Base-by-base conservation (phyloP, 768 basidiomycete genomes). In the Rhizopogon vesiculosus region DNA sequence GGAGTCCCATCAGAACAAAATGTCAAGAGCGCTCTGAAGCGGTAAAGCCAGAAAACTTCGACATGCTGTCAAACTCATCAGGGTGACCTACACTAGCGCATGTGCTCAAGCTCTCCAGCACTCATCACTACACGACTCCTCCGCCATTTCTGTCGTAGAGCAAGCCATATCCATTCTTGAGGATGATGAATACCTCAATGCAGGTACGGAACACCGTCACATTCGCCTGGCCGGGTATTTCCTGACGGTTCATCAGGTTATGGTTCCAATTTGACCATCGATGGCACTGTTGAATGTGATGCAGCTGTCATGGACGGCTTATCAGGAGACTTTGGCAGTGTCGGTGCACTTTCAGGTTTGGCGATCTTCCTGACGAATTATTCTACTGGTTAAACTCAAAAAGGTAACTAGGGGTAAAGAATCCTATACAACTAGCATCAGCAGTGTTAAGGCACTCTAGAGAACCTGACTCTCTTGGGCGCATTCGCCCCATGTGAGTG, bases 251-350 rank as follows among this genome's bases (percentile, higher is more conserved):
- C 39, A 38, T 51, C 57, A 86, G 89, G 90, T 1, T 82, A 78
- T 57, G 90, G 91, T 4, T 89, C 91, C 2, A 93, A 92, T 66
- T 72, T 93, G 45, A 91, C 88, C 0, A 59, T 85, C 3, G 75
- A 80, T n/a, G 89, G 91, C 13, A 73, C 72, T 2, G 89, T 91
- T 16, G 91, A 93, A 70, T 92, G 91, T 61, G 91, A 93, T 61
- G 90, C 91, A 7, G 78, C 87, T 12, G 73, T 92, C 54, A 89
- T 90, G 84, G 71, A 74, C 19, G 79, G 80, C 22, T 66, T 64
- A 43, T 66, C 69, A 0, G 64, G 68, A 19, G 68, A 71, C n/a
- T 93, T 88, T 64, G 91, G 89, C 28, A 83, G 85, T 60, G 79
- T 86, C 16, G 91, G 87, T 43, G 91, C 90, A 3, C 76, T 88